phyloP scores from a whole-genome alignment of 768 basidiomycete species.

The Nidularia pulvinata region DNA sequence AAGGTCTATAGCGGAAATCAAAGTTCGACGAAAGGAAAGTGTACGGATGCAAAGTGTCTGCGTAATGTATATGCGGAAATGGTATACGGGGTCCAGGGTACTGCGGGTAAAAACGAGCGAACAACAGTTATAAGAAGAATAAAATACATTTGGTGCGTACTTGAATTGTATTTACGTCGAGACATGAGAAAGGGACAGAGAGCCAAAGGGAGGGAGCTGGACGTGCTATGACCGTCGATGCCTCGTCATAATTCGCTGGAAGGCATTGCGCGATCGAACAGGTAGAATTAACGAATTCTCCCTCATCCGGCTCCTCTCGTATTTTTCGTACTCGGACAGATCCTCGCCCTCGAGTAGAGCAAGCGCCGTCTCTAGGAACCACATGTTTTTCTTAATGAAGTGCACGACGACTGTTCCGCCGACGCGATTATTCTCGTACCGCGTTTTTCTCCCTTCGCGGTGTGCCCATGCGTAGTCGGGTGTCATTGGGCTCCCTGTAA shows the following conservation, averaged over 20 bases:
- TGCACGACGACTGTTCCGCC: constrained; percentile 97
- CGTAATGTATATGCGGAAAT: too few relatives aligned
- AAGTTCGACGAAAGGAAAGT: not conserved
- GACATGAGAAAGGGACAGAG: too few relatives aligned
- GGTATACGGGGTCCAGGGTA: not conserved
- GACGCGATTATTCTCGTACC: constrained; percentile 68
- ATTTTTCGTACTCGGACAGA: constrained; percentile 53
- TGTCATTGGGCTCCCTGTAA: constrained; percentile 54
- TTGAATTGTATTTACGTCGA: too few relatives aligned
- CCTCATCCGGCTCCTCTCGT: constrained; percentile 15
- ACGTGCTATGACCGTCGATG: not conserved
- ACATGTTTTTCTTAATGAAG: constrained; percentile 96
- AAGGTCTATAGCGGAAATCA: not conserved
- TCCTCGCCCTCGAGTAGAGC: constrained; percentile 86
- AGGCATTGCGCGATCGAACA: not conserved
- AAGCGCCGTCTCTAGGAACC: constrained; percentile 93
- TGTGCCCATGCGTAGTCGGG: constrained; percentile 68
- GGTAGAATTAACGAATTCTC: not conserved
- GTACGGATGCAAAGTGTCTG: too few relatives aligned
- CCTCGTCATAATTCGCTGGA: not conserved
- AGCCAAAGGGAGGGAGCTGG: not conserved
- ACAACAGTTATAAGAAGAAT: not conserved
- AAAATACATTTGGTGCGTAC: not conserved
- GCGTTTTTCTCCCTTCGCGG: constrained; percentile 67
- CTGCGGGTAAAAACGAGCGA: not conserved